Conservation (phyloP, 257 asterid genomes). For the Nicotiana noctiflora region DNA sequence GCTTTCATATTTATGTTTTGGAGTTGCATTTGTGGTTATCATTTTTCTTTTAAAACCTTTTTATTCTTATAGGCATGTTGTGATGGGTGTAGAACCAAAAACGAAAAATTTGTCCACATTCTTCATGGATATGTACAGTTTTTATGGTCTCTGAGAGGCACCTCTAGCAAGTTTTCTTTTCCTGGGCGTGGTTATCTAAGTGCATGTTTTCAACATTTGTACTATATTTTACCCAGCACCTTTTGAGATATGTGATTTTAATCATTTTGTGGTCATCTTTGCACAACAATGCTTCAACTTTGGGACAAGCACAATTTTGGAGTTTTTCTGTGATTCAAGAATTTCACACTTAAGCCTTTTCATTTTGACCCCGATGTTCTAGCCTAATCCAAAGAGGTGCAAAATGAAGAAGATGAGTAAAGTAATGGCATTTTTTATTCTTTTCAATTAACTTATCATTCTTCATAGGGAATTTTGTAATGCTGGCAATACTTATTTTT, state of each 20-base stretch:
- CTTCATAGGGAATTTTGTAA: background rate
- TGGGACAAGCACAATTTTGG: background rate
- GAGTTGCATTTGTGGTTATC: background rate
- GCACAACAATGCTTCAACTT: background rate
- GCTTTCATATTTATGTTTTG: background rate
- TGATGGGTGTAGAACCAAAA: background rate
- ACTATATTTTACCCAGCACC: background rate
- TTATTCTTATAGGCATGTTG: background rate
- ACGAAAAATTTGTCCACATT: background rate
- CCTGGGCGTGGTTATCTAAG: background rate
- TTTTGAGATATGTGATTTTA: background rate
- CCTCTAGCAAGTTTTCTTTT: background rate
- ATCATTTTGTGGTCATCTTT: slow-evolving; percentile 2
- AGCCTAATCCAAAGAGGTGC: too few species aligned
- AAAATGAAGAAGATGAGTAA: too few species aligned
- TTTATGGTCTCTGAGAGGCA: background rate
- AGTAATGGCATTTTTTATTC: too few species aligned
- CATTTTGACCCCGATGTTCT: too few species aligned
- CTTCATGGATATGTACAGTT: background rate
- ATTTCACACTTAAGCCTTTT: too few species aligned
- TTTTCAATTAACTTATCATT: too few species aligned
- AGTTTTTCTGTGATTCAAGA: too few species aligned
- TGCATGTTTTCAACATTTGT: background rate
- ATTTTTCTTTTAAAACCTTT: background rate
- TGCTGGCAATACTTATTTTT: background rate